Conservation (phyloP, 257 asterid species). For the Solanum medicagineum region DNA sequence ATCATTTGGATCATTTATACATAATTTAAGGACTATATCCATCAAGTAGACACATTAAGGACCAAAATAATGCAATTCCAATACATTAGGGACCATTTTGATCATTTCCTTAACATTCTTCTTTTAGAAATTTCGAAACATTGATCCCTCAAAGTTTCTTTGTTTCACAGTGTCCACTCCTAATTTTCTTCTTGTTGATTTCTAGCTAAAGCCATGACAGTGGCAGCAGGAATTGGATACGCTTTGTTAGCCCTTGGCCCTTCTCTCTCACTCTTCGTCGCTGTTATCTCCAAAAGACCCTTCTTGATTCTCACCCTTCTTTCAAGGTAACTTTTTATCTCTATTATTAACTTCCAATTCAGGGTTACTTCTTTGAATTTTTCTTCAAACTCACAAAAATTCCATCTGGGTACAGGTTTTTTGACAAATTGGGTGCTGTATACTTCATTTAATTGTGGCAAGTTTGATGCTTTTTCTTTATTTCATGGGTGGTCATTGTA, state of each 20-base stretch:
- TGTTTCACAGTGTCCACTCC: neutral
- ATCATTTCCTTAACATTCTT: neutral
- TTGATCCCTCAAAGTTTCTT: neutral
- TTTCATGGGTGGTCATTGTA: neutral
- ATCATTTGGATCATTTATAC: no score
- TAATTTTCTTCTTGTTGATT: neutral
- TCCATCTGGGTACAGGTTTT: neutral
- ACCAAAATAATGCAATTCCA: no score
- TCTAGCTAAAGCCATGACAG: slow-evolving; percentile 39
- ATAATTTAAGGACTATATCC: no score
- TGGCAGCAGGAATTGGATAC: slow-evolving; percentile 85
- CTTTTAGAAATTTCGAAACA: neutral
- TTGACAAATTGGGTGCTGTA: neutral
- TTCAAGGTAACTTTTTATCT: slow-evolving; percentile 38
- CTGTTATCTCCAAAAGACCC: slow-evolving; percentile 74
- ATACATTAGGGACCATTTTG: neutral
- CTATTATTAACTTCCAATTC: neutral
- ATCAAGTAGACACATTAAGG: no score
- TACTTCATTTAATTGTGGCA: neutral
- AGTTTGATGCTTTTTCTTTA: neutral
- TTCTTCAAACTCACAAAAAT: neutral
- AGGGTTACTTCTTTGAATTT: neutral
- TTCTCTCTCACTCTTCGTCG: slow-evolving; percentile 64
- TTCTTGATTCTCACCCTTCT: slow-evolving; percentile 76
- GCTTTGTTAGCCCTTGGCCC: slow-evolving; percentile 72